Base-by-base conservation (phyloP, 805 yeast genomes). In the Clavispora fructus region DNA sequence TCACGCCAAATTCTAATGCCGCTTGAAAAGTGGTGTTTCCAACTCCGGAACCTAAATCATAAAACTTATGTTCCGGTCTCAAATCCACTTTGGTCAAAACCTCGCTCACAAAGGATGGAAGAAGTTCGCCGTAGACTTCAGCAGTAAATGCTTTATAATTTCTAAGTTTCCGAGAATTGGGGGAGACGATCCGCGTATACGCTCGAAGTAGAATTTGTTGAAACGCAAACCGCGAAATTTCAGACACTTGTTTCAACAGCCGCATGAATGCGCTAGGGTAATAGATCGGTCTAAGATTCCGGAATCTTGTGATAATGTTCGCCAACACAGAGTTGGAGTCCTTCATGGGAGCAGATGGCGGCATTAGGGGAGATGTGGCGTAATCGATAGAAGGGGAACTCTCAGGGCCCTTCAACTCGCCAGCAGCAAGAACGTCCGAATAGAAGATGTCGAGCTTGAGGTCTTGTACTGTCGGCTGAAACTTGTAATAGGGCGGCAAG, bases 11-110 rank as follows among this genome's bases (percentile, higher is more conserved):
- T 57, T 90, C 96, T 31, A 91, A 63, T 0, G 96, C 89, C 0
- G 96, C 95, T 62, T 90, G 97, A 37, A 90, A 75, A 0, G 86
- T 84, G 47, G 96, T 88, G 60, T 91, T 91, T 0, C 97, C 97
- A 13, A 91, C 97, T 13, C 97, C 97, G 0, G 96, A 88, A 0
- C 97, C 97, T 23, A 91, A 70, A 64, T 91, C 97, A 51, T 91
- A 80, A 57, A 89, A 90, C n/a, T 71, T 77, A 39, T 79, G 76
- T 1, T 63, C 65, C 1, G 79, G 71, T 32, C 68, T 63, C 42
- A 90, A 65, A 1, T 73, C 75, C 42, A 89, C 83, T 57, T 83
- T 85, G 10, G 69, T 63, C 39, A 72, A 54, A 4, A 87, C 84
- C 53, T 74, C 79, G 35, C 89, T 76, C 37, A 87, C 71, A 54